These are phyloP conservation scores for Fusarium sp. DNA, from an alignment of 2,329 filamentous ascomycete genomes.

Conservation along the genomic window DNA sequence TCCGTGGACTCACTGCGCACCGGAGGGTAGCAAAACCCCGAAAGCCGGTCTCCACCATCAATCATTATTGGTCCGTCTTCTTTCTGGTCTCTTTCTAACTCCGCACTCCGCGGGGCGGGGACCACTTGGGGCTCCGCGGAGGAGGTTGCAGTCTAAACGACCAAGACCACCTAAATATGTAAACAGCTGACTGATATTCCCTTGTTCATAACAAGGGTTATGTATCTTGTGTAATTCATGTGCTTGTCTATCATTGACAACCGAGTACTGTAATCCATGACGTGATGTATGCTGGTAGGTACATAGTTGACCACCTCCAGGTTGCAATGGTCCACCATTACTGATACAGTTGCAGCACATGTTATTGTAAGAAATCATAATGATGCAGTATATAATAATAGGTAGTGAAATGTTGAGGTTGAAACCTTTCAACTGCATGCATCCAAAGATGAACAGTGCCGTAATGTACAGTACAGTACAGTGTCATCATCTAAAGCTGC, in stretches of 20 bases:
- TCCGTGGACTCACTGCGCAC: slow-evolving; percentile 24
- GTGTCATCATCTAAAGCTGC: slow-evolving; percentile 4
- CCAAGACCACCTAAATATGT: neutral
- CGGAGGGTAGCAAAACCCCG: slow-evolving; percentile 47
- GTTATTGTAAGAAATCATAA: slow-evolving; percentile 3
- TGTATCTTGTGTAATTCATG: neutral
- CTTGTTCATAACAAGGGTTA: slow-evolving; percentile 1
- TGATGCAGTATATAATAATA: slow-evolving; percentile 5
- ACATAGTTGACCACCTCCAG: neutral
- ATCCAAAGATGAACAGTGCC: neutral
- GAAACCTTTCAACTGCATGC: neutral
- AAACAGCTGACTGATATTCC: neutral
- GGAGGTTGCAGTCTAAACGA: slow-evolving; percentile 1
- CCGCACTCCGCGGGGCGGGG: slow-evolving; percentile 38
- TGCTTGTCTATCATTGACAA: neutral
- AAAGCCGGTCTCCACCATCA: slow-evolving; percentile 39
- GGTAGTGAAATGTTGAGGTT: neutral
- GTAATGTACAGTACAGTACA: neutral
- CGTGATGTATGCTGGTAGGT: neutral
- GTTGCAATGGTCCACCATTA: neutral
- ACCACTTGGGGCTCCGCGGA: slow-evolving; percentile 24
- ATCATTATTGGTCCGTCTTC: slow-evolving; percentile 4
- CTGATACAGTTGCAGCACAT: neutral
- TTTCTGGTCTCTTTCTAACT: slow-evolving; percentile 22
- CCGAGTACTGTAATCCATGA: neutral